A percentile compares a stretch with the other conserved stretches of the same genome.
phyloP scores from a whole-genome alignment of 2,329 filamentous ascomycete genomes.

The Sarocladiaceae sp. region DNA sequence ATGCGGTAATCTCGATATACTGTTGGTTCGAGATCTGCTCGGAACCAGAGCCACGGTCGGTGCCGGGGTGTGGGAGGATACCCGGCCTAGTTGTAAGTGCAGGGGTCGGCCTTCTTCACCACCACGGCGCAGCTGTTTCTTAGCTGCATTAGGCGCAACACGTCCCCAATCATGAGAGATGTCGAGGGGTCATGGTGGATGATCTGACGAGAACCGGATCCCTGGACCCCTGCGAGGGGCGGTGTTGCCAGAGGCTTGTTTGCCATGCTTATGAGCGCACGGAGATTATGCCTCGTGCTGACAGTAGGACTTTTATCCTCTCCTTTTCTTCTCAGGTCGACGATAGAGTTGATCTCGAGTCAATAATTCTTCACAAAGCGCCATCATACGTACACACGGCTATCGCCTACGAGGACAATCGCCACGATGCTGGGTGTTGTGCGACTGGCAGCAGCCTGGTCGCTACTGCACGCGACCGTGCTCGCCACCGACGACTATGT shows the following conservation, averaged over 20 bases:
- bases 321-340: neutral
- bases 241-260: neutral
- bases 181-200: neutral
- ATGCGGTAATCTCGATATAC: too few relatives aligned
- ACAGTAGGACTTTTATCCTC: neutral
- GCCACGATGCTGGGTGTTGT: neutral
- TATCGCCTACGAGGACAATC: neutral
- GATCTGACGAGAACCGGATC: neutral
- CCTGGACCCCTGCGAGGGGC: neutral
- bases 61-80: neutral
- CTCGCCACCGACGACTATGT: conserved; percentile 10
- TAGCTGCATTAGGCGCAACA: neutral
- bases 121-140: neutral
- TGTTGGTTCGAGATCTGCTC: too few relatives aligned
- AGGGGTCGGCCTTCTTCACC: too few relatives aligned
- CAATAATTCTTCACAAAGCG: too few relatives aligned
- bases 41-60: neutral
- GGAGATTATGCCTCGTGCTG: neutral
- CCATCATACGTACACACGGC: too few relatives aligned
- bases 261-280: neutral
- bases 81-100: neutral
- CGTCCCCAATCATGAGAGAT: neutral
- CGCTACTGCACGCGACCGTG: conserved; percentile 2
- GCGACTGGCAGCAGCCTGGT: neutral
- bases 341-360: too few relatives aligned